A percentile compares a stretch with the other conserved stretches of the same genome.
Evolutionary conservation across 2,329 filamentous ascomycete species (phyloP).

Genomic region (Plectosphaerella cucumerina): DNA sequence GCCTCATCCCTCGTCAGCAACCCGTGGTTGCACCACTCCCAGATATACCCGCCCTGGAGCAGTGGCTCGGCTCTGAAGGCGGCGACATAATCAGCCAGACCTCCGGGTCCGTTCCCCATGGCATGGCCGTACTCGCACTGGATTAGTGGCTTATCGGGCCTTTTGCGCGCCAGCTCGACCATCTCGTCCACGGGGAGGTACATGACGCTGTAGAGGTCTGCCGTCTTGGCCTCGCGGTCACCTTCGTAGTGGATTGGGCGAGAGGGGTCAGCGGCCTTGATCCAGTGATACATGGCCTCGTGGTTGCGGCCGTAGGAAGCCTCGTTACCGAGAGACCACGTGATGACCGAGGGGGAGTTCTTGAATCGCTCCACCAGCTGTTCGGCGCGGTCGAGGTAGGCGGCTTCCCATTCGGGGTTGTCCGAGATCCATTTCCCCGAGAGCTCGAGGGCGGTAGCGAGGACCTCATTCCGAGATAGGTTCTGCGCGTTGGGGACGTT

Average conservation of each 20-base stretch:
- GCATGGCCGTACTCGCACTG: slow-evolving; percentile 54
- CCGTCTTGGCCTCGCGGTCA: slow-evolving; percentile 51
- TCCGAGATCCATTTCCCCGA: slow-evolving; percentile 50
- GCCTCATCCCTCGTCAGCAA: slow-evolving; percentile 36
- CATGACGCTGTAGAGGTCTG: slow-evolving; percentile 64
- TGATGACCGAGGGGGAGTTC: slow-evolving; percentile 61
- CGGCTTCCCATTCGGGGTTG: slow-evolving; percentile 56
- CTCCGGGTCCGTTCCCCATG: slow-evolving; percentile 70
- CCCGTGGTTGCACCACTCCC: slow-evolving; percentile 61
- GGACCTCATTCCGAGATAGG: neutral
- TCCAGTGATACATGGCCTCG: slow-evolving; percentile 61
- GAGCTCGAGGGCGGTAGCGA: slow-evolving; percentile 15
- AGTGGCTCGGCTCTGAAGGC: slow-evolving; percentile 50
- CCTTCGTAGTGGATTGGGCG: slow-evolving; percentile 63
- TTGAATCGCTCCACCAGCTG: slow-evolving; percentile 57
- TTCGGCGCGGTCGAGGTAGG: slow-evolving; percentile 62
- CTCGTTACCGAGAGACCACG: slow-evolving; percentile 72
- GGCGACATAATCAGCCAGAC: slow-evolving; percentile 63
- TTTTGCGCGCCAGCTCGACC: slow-evolving; percentile 31
- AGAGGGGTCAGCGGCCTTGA: slow-evolving; percentile 50
- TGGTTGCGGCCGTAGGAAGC: slow-evolving; percentile 67
- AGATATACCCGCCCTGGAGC: slow-evolving; percentile 59
- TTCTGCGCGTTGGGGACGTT: slow-evolving; percentile 3
- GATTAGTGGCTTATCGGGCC: slow-evolving; percentile 50
- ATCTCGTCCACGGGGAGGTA: slow-evolving; percentile 49